These are phyloP conservation scores for Penicillium decumbens DNA, from an alignment of 2,329 filamentous ascomycete genomes.

Conservation along the genomic window DNA sequence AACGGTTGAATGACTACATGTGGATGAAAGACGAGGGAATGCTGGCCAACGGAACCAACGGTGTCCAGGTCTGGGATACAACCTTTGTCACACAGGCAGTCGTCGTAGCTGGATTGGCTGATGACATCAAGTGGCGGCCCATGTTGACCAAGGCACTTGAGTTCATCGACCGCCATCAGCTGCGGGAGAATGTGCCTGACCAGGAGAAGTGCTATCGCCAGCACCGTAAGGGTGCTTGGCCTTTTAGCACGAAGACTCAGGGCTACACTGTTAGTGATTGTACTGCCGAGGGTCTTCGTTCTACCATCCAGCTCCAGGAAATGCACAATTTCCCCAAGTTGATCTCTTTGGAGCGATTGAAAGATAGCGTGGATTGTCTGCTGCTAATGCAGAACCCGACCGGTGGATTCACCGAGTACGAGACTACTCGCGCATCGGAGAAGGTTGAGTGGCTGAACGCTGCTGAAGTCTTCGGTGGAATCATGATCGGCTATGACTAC, in stretches of 20 bases:
- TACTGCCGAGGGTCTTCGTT: conserved; percentile 83
- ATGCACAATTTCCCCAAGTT: conserved; percentile 68
- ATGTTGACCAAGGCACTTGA: conserved; percentile 79
- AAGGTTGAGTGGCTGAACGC: conserved; percentile 84
- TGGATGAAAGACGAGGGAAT: conserved; percentile 93
- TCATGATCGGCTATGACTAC: conserved; percentile 99
- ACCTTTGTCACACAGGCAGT: conserved; percentile 81
- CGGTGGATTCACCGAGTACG: conserved; percentile 87
- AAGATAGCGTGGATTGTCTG: conserved; percentile 84
- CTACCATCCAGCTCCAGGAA: conserved; percentile 77
- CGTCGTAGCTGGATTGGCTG: conserved; percentile 71
- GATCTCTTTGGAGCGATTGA: conserved; percentile 71
- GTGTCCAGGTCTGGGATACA: conserved; percentile 97
- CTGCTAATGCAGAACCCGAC: conserved; percentile 84
- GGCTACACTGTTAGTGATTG: conserved; percentile 96
- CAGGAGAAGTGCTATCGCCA: conserved; percentile 83
- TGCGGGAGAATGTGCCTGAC: conserved; percentile 73
- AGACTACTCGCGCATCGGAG: conserved; percentile 71
- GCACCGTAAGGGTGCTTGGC: conserved; percentile 87
- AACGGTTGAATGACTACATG: conserved; percentile 77
- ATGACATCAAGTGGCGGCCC: conserved; percentile 69
- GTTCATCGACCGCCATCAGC: conserved; percentile 88
- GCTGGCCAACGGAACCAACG: conserved; percentile 93
- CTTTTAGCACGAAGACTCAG: conserved; percentile 86
- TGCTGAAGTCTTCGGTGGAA: conserved; percentile 90